Base-by-base conservation (phyloP, 257 asterid species). In the Rhazya stricta region DNA sequence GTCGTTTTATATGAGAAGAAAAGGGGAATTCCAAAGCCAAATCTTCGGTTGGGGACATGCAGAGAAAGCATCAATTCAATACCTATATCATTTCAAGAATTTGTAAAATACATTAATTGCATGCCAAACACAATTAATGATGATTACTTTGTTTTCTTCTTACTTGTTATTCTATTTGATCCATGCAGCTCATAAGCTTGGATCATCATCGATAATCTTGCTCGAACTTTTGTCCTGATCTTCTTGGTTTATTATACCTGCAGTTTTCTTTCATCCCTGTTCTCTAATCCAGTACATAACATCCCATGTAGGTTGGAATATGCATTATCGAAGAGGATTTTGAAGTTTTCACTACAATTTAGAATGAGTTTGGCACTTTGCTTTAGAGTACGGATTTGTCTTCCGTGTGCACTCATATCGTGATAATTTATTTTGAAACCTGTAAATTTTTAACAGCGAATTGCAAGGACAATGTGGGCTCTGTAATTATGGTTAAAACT, bases 401-500 rank as follows among this genome's bases (percentile, higher is more conserved):
- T n/a, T n/a, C n/a, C n/a, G n/a, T n/a, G n/a, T n/a, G n/a, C n/a
- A n/a, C n/a, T n/a, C n/a, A n/a, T n/a, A n/a, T n/a, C n/a, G n/a
- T n/a, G n/a, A n/a, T n/a, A n/a, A n/a, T n/a, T n/a, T n/a, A n/a
- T n/a, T n/a, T n/a, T n/a, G n/a, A n/a, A n/a, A n/a, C n/a, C n/a
- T n/a, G n/a, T n/a, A n/a, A n/a, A n/a, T n/a, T n/a, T n/a, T n/a
- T n/a, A n/a, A n/a, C n/a, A n/a, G n/a, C n/a, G n/a, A 43, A 46
- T 8, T 71, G 68, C 18, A 36, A 37, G 50, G 30, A 39, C 71
- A 66, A 23, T 9, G 71, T 66, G 71, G 71, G 71, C 71, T 66
- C 29, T 0, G 79, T 74, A 86, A 77, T 77, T 74, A 78, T 79
- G 67, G 75, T 73, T 63, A 27, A 45, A 79, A 58, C 15, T 75